Base-by-base conservation (phyloP, 2,329 filamentous ascomycete species). In the Diplocarpon rosae region DNA sequence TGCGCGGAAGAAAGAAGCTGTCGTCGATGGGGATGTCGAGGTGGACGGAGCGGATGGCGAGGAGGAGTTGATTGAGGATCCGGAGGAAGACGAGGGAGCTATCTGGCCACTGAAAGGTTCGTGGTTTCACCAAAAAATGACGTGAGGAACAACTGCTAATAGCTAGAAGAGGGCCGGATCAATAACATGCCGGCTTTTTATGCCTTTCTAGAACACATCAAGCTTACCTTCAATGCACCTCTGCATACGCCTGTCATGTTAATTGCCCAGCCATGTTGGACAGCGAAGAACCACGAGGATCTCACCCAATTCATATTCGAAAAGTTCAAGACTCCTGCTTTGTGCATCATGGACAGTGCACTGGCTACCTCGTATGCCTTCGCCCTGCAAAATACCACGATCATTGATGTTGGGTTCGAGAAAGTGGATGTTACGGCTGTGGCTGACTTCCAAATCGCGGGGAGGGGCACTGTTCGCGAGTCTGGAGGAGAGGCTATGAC, bases 301-400 rank as follows among this genome's bases (percentile, higher is more conserved):
- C 81, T 98, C 53, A 85, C 89, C 12, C 86, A 92, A 51, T 98
- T 95, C 69, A 78, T 96, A 52, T 98, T 98, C 59, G 92, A 98
- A 66, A 93, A 92, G 66, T 95, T 94, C 61, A 92, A 90, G 68
- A 92, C 87, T 0, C 92, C 92, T 0, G 88, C 86, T 0, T 83
- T 98, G 41, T 89, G 84, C 56, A 73, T 96, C 51, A 83, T 98
- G 69, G 85, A 96, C 65, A 83, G 87, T 55, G 89, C 86, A 2
- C 68, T 93, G 37, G 89, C 92, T 20, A 84, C 87, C 1, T 82
- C 92, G 45, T 96, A 93, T 59, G 89, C 87, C 10, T 74, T 88
- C 27, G 78, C 76, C 62, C 74, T 72, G 69, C 73, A 80, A 28
- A 87, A 78, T 55, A 82, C 92, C 58, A 92, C 87, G 0, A 77